Base-by-base conservation (phyloP, 116 monocot species). In the Papilionanthe hybrid region DNA sequence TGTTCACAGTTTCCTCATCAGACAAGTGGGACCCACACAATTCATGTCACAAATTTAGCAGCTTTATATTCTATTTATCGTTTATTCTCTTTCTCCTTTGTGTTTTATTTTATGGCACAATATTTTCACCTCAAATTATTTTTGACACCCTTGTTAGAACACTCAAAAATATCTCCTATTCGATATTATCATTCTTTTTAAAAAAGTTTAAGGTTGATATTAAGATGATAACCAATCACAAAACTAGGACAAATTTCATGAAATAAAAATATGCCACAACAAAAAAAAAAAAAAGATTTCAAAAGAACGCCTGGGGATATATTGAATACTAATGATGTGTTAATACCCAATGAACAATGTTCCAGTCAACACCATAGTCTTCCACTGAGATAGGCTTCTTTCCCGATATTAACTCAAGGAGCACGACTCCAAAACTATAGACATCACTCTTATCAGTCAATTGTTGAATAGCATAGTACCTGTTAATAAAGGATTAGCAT, bases 341-440 rank as follows among this genome's bases (percentile, higher is more conserved):
- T 60, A 1, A 78, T 82, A 88, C 88, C 88, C 88, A 88, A 67
- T 85, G 85, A 83, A 84, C 88, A 66, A 88, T 88, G 67, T 85
- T 80, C 73, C 77, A 80, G 15, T 85, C 88, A 67, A 50, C 50
- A 45, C 88, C 88, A 75, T 82, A 88, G 72, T 85, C 77, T 78
- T 85, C 85, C 9, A 77, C 47, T 27, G 88, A 88, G 29, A 88
- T 67, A 44, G 82, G 85, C 50, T 78, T 78, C 78, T 41, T 75
- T 76, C 85, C 88, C 8, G 88, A 88, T 9, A 85, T 80, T 75
- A 88, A 74, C 78, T 88, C 88, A 13, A 88, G 67, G 20, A 88
- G 85, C 53, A 87, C 84, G 28, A 87, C 72, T 22, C 87, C 87
- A 80, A 88, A 85, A 78, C 88, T 85, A 78, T 85, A 88, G 4